phyloP scores from a whole-genome alignment of 768 basidiomycete genomes.

The Hirschioporus abietinus region DNA sequence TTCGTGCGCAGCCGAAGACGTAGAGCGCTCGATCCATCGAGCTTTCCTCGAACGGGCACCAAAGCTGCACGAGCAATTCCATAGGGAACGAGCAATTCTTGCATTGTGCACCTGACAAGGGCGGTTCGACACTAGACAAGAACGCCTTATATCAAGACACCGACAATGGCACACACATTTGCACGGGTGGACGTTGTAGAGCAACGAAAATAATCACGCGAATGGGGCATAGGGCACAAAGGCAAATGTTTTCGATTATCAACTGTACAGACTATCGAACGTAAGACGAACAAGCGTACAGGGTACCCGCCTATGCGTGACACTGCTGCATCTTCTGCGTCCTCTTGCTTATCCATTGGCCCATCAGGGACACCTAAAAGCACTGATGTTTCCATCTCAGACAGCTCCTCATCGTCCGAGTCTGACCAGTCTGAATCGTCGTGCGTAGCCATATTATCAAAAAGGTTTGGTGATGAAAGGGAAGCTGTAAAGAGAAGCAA shows the following conservation, averaged over 20 bases:
- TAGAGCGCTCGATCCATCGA: slow-evolving; percentile 82
- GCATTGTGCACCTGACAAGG: slow-evolving; percentile 63
- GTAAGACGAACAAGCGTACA: slow-evolving; percentile 62
- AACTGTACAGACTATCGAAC: slow-evolving; percentile 32
- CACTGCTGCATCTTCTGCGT: slow-evolving; percentile 72
- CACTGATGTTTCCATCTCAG: slow-evolving; percentile 65
- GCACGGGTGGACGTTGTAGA: not conserved
- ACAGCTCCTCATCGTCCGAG: slow-evolving; percentile 59
- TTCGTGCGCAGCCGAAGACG: slow-evolving; percentile 74
- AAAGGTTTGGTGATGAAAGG: slow-evolving; percentile 11
- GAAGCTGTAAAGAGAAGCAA: slow-evolving; percentile 14
- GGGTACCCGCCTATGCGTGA: slow-evolving; percentile 88
- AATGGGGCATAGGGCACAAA: slow-evolving; percentile 1
- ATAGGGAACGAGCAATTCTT: slow-evolving; percentile 64
- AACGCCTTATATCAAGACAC: slow-evolving; percentile 51
- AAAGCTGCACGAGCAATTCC: slow-evolving; percentile 82
- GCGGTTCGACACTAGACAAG: slow-evolving; percentile 56
- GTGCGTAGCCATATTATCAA: slow-evolving; percentile 33
- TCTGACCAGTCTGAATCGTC: slow-evolving; percentile 72
- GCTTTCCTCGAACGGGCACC: slow-evolving; percentile 86
- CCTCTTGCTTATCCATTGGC: slow-evolving; percentile 45
- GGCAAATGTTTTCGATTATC: slow-evolving; percentile 30
- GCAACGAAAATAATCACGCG: not conserved
- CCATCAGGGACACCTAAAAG: slow-evolving; percentile 82
- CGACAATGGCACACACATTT: not conserved